Evolutionary conservation across 2,329 filamentous ascomycete species (phyloP), one percentile per base, ranked within the genome.

Genomic region (Aspergillus intermedius): DNA sequence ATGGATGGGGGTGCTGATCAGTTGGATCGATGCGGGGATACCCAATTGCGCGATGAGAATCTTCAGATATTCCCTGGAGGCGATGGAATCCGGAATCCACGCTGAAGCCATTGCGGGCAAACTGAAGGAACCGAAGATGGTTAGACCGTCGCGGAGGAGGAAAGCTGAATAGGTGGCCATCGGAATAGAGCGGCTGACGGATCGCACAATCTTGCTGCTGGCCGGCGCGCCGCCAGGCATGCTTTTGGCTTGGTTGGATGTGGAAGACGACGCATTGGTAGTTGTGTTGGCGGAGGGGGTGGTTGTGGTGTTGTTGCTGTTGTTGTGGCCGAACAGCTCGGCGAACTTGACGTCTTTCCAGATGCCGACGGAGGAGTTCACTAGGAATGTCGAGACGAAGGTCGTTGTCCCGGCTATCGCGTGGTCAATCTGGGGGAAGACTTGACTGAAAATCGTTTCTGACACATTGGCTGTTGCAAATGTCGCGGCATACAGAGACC

Each of bases 291-390:
- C 3, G 9, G 52, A 15, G 0, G 52, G 15, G 19, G 51, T 23
- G 22, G 53, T 19, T 21, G 30, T 23, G 50, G 17, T 35, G 44
- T 17, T 21, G 55, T 25, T 6, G 49, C 19, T 43, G 47, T 37
- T 9, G 23, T 50, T 55, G 37, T 63, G 60, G 37, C 63, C 63
- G 67, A 93, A 95, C 61, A 94, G 78, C 59, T 82, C 80, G 2
- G 88, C 88, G 67, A 91, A 95, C 54, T 85, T 83, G 60, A 84
- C 83, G 73, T 95, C 90, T 68, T 95, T 95, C 79, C 91, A 88
- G 44, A 69, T 67, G 66, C 87, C 87, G 34, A 94, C 74, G 10
- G 81, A 80, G 61, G 94, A 82, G 71, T 95, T 95, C 49, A 88
- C 81, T 21, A 81, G 70, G 22, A 81, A 86, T 3, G 87, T 90